These are phyloP conservation scores for Aspergillus floridensis DNA, from an alignment of 2,329 filamentous ascomycete species.

Conservation along the genomic window DNA sequence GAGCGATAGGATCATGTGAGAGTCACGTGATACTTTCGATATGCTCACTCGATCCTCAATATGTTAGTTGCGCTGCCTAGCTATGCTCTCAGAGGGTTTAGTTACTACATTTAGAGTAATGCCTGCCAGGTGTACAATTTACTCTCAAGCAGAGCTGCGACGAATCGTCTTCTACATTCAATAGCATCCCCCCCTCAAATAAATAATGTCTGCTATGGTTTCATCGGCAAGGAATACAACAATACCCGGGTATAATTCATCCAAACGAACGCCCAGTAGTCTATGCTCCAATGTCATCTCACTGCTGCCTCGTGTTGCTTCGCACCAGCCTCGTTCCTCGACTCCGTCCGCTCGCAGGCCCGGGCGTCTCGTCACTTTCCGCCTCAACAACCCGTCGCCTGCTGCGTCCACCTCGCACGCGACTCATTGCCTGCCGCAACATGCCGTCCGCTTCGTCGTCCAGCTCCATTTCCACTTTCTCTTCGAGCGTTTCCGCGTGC, in stretches of 20 bases:
- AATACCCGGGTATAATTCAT: slow-evolving; percentile 5
- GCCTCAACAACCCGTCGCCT: slow-evolving; percentile 11
- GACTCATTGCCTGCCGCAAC: slow-evolving; percentile 39
- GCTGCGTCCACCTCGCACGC: slow-evolving; percentile 27
- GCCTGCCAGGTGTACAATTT: no score
- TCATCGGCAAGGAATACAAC: neutral
- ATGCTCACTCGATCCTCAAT: no score
- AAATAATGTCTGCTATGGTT: neutral
- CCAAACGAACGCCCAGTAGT: slow-evolving; percentile 6
- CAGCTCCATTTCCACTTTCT: slow-evolving; percentile 42
- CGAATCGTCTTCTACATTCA: no score
- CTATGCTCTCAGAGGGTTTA: no score
- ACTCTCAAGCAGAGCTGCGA: no score
- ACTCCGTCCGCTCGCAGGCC: slow-evolving; percentile 17
- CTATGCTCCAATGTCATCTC: slow-evolving; percentile 3
- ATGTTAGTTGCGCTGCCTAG: no score
- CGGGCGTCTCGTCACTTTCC: slow-evolving; percentile 26
- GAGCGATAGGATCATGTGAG: neutral
- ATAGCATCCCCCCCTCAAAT: neutral
- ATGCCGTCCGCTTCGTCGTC: slow-evolving; percentile 45
- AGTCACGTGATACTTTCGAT: neutral
- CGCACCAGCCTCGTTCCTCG: slow-evolving; percentile 20
- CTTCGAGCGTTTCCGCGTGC: slow-evolving; percentile 24
- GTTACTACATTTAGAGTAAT: no score
- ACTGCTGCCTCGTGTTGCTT: slow-evolving; percentile 9